Percentiles rank a stretch among this genome's conserved stretches.
These are phyloP conservation scores for Hura crepitans DNA, from an alignment of 441 rosid genomes.

Conservation along the genomic window DNA sequence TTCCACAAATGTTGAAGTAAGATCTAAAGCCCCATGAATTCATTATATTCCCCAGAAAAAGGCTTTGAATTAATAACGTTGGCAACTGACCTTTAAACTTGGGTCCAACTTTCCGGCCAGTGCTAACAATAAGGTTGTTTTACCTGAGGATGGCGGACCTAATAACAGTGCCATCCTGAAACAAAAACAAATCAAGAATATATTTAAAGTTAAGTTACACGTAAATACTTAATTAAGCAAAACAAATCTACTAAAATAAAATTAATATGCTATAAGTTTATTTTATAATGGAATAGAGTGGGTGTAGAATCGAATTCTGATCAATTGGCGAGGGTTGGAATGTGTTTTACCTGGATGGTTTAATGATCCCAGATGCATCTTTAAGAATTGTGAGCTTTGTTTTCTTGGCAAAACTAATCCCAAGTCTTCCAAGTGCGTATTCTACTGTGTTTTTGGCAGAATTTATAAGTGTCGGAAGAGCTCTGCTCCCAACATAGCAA, in stretches of 20 bases:
- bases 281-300: no score
- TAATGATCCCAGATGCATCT: slow-evolving; percentile 54
- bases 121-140: slow-evolving; percentile 25
- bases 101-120: slow-evolving; percentile 27
- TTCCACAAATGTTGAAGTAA: no score
- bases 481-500: slow-evolving; percentile 79
- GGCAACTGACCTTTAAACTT: slow-evolving; percentile 13
- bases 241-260: background rate
- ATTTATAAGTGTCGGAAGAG: slow-evolving; percentile 79
- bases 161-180: slow-evolving; percentile 23
- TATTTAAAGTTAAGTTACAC: no score
- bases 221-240: background rate
- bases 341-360: slow-evolving; percentile 72
- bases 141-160: slow-evolving; percentile 28
- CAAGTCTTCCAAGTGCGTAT: slow-evolving; percentile 40
- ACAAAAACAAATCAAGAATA: background rate
- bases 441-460: slow-evolving; percentile 46
- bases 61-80: no score
- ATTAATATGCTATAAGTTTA: no score
- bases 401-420: slow-evolving; percentile 48
- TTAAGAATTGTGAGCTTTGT: slow-evolving; percentile 63
- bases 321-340: no score
- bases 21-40: no score
- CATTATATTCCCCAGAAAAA: no score
- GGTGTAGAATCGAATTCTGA: no score